Percentiles rank a stretch among this genome's conserved stretches.
These are phyloP conservation scores for Emericellopsis atlantica DNA, from an alignment of 2,329 filamentous ascomycete species.

Conservation along the genomic window DNA sequence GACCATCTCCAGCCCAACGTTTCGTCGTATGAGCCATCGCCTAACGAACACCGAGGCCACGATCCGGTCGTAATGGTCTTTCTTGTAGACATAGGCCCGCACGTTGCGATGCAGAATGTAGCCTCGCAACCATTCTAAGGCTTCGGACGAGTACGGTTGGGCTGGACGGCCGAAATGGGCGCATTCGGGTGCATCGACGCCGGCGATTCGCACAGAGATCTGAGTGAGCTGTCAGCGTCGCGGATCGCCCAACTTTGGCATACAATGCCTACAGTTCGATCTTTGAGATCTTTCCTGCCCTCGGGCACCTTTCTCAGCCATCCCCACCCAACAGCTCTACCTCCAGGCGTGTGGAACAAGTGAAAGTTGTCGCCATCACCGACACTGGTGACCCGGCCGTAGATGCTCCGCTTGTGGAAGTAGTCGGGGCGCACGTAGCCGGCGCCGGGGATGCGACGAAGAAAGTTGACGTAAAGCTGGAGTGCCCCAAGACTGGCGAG, in stretches of 20 bases:
- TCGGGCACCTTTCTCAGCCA: conserved; percentile 69
- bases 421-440: conserved; percentile 61
- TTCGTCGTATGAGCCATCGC: conserved; percentile 53
- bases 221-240: conserved; percentile 17
- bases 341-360: conserved; percentile 90
- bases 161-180: conserved; percentile 84
- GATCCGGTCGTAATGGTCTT: conserved; percentile 86
- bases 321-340: conserved; percentile 78
- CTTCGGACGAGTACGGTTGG: conserved; percentile 75
- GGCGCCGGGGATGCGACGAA: conserved; percentile 73
- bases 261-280: conserved; percentile 54
- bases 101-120: conserved; percentile 64
- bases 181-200: conserved; percentile 84
- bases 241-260: background rate
- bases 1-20: conserved; percentile 86
- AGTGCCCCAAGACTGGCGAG: conserved; percentile 23
- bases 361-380: conserved; percentile 96
- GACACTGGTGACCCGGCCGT: conserved; percentile 82
- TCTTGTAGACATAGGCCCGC: conserved; percentile 68
- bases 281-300: conserved; percentile 55
- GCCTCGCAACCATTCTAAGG: conserved; percentile 63
- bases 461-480: conserved; percentile 57
- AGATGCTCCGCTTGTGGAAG: conserved; percentile 64
- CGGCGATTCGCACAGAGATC: conserved; percentile 83
- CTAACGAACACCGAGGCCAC: conserved; percentile 77